Conservation (phyloP, 768 basidiomycete species). For the Tricholomella constricta region DNA sequence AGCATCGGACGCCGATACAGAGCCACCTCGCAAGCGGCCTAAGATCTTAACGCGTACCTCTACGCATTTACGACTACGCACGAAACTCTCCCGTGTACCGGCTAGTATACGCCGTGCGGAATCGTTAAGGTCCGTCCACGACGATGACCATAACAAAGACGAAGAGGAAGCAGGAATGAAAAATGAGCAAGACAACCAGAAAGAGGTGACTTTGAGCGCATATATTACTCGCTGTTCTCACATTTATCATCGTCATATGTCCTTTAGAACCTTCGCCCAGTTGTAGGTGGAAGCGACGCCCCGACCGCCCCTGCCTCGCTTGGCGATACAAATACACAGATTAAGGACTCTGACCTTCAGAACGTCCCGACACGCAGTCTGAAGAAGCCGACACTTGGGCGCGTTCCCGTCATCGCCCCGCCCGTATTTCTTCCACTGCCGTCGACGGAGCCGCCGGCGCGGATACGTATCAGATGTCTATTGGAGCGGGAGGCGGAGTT, state of each 20-base stretch:
- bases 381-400: background rate
- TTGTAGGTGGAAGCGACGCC: background rate
- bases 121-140: conserved; percentile 36
- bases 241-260: too few species aligned
- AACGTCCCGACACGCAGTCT: too few species aligned
- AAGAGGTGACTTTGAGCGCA: background rate
- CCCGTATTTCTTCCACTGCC: conserved; percentile 37
- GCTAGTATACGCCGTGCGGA: conserved; percentile 44
- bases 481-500: conserved; percentile 40
- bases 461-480: conserved; percentile 41
- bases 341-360: background rate
- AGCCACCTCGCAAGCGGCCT: conserved; percentile 3
- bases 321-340: background rate
- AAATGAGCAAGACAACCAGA: background rate
- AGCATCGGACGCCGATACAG: background rate
- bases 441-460: conserved; percentile 44
- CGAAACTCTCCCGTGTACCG: conserved; percentile 28
- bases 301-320: conserved; percentile 9
- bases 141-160: conserved; percentile 9
- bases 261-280: background rate
- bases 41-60: conserved; percentile 6
- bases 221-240: too few species aligned
- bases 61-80: conserved; percentile 5
- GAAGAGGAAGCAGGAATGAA: background rate
- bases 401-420: conserved; percentile 58